Base-by-base conservation (phyloP, 2,329 filamentous ascomycete species). In the Fusarium sp. region DNA sequence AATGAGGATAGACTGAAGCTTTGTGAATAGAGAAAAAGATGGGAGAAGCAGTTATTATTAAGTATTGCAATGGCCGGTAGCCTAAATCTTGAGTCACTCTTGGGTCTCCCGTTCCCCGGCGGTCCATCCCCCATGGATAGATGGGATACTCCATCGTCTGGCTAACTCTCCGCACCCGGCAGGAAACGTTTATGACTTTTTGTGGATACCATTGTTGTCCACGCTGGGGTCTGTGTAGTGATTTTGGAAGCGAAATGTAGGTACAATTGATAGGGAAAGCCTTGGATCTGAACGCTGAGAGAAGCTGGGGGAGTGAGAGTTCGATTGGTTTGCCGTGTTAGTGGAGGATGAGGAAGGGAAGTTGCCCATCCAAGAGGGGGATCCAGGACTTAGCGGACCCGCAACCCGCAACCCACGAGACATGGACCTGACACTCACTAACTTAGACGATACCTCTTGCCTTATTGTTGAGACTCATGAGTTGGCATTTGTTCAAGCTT, bases 61-160 rank as follows among this genome's bases (percentile, higher is more conserved):
- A 73, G 71, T 73, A 73, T 62, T 46, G 58, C 30, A 41, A 39
- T 47, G 61, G 53, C 71, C 67, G 71, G 71, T 72, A 65, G 53
- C 46, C 33, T 50, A 56, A 23, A 35, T 46, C 32, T 62, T 60
- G 62, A 70, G 58, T 67, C 57, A 67, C 67, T 69, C 48, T 56
- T 57, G 59, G 17, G 51, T 53, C 37, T 64, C 67, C 67, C 60
- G 55, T 68, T 30, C 65, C 45, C 65, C 65, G 63, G 56, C 52
- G 45, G 43, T n/a, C 65, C 61, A 66, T 66, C 56, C 45, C 44
- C 65, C 65, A 68, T 54, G 56, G 56, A 54, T 62, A 32, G 43
- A 62, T 37, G 41, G 48, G 48, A 43, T 47, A 43, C 48, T 62
- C 57, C 53, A 58, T 68, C 40, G 48, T 62, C 47, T 62, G 32